Base-by-base conservation (phyloP, 257 asterid genomes). In the Salvia miltiorrhiza region DNA sequence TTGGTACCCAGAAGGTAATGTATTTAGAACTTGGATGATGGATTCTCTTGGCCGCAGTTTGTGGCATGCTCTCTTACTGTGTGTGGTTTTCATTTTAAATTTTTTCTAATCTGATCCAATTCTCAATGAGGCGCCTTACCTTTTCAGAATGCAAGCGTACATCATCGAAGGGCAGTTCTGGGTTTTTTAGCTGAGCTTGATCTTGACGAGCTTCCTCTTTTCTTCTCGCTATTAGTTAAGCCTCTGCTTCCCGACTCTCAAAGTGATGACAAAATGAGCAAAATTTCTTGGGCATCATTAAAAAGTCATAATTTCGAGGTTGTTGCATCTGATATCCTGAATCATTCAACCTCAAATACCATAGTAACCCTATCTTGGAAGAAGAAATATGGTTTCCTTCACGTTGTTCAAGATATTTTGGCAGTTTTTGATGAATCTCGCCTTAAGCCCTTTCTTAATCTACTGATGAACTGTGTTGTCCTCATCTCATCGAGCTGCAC, bases 131-230 rank as follows among this genome's bases (percentile, higher is more conserved):
- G 49, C 62, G 16, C 70, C 3, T 67, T 67, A 41, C 58, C 74
- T 69, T 80, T 61, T 41, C 91, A 93, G 99, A 85, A 79, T 73
- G 83, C 92, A 58, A 80, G 90, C 71, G 83, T 78, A 53, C 74
- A 76, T 74, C 92, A 85, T 59, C 88, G 99, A 77, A 89, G 71
- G 82, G 95, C 96, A 45, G 83, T 93, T 81, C 90, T 93, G 68
- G 91, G 87, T 43, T 90, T 90, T 82, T 76, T 93, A 78, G 81
- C 90, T 53, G 90, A 90, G 80, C 96, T 93, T 73, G 97, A 93
- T 67, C 71, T 80, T 55, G 87, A 82, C 7, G 97, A 93, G 82
- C 96, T 93, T 73, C 87, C 96, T 67, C 86, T 90, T 55, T 87
- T 93, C 88, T 90, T 90, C 85, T 59, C 79, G 76, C 76, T 90